Conservation (phyloP, 495 filamentous ascomycete genomes). For the Daldinia decipiens region DNA sequence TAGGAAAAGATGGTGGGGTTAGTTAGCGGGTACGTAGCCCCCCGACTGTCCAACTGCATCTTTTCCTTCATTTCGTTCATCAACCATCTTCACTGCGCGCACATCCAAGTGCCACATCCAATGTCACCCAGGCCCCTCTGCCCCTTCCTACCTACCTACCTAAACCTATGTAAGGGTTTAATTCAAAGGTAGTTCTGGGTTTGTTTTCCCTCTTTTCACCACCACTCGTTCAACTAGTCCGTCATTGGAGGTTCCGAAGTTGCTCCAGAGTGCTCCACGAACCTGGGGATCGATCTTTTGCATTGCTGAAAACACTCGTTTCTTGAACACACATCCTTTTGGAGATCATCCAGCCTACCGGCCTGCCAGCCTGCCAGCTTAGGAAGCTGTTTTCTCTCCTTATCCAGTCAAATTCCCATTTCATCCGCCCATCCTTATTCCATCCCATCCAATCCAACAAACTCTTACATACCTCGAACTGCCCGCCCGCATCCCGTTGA, state of each 20-base stretch:
- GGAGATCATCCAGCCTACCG: conserved; percentile 7
- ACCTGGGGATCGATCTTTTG: conserved; percentile 39
- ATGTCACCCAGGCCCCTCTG: conserved; percentile 15
- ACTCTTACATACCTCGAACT: conserved; percentile 34
- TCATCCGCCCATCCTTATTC: conserved; percentile 27
- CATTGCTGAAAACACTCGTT: conserved; percentile 31
- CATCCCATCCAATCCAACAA: conserved; percentile 27
- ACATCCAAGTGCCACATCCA: conserved; percentile 2
- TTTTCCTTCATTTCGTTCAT: conserved; percentile 8
- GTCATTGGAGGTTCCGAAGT: conserved; percentile 9
- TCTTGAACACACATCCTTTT: conserved; percentile 34
- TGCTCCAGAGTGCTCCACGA: conserved; percentile 23
- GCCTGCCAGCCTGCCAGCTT: conserved; percentile 1
- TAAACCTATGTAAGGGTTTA: conserved; percentile 5
- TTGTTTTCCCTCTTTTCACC: conserved; percentile 20
- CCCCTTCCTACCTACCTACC: conserved; percentile 2
- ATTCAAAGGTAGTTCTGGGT: conserved; percentile 6
- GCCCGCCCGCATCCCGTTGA: conserved; percentile 32
- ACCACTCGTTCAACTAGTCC: conserved; percentile 30
- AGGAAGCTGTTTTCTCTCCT: conserved; percentile 25
- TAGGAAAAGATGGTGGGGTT: conserved; percentile 36
- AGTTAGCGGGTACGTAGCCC: conserved; percentile 21
- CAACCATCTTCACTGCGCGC: conserved; percentile 3
- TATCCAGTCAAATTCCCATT: conserved; percentile 24
- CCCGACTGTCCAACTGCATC: conserved; percentile 19